A percentile compares a stretch with the other conserved stretches of the same genome.
phyloP scores from a whole-genome alignment of 2,329 filamentous ascomycete species.

The Scortechinia acanthostroma region DNA sequence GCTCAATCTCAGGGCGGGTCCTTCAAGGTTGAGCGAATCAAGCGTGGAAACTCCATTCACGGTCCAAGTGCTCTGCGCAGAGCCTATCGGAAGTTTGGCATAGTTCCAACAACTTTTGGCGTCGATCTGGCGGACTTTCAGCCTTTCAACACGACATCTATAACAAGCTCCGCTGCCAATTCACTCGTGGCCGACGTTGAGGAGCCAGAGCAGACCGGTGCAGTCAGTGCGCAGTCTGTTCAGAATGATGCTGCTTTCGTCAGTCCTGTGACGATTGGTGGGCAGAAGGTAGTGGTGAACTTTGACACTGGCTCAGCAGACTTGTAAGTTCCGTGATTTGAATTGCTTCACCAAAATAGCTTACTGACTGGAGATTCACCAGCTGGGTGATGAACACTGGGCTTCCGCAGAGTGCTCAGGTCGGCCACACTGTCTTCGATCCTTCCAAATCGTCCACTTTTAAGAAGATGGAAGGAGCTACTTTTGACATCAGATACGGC shows the following conservation, averaged over 20 bases:
- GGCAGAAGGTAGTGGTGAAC: constrained; percentile 50
- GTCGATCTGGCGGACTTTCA: neutral
- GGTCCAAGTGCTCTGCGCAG: neutral
- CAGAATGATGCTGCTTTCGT: constrained; percentile 49
- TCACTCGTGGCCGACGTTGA: neutral
- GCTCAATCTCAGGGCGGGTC: neutral
- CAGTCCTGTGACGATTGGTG: constrained; percentile 49
- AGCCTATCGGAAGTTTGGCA: neutral
- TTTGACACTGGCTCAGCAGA: constrained; percentile 62
- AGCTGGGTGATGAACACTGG: constrained; percentile 53
- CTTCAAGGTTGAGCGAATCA: neutral
- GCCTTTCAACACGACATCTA: neutral
- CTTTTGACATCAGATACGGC: constrained; percentile 50
- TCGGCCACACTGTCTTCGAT: constrained; percentile 25
- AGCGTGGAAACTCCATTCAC: neutral
- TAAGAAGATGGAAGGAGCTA: constrained; percentile 19
- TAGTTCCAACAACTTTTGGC: neutral
- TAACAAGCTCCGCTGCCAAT: neutral
- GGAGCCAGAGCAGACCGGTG: constrained; percentile 26
- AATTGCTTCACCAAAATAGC: too few species aligned
- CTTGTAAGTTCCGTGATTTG: constrained; percentile 21
- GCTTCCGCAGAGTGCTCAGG: constrained; percentile 28
- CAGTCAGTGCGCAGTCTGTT: constrained; percentile 43
- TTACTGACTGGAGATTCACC: neutral
- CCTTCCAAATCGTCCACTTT: constrained; percentile 5